Conservation (phyloP, 257 asterid species). For the Solanum pinnatisectum region DNA sequence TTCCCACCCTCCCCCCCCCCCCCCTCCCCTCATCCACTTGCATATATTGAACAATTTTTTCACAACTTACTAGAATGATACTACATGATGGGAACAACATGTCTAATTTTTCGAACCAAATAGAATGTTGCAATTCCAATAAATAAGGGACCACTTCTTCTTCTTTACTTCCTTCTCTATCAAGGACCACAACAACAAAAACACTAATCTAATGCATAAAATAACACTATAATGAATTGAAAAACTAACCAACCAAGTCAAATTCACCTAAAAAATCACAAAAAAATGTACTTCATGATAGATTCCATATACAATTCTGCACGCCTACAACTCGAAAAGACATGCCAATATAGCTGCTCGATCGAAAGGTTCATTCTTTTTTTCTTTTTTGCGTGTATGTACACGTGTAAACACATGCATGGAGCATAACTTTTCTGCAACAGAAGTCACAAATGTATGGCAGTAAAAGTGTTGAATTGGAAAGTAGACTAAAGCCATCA, state of each 20-base stretch:
- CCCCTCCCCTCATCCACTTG: not conserved
- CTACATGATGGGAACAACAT: not conserved
- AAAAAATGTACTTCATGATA: not conserved
- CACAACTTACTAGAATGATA: not conserved
- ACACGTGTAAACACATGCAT: not conserved
- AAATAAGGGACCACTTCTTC: not conserved
- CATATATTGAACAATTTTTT: not conserved
- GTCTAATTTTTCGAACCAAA: not conserved
- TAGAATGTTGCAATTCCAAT: not conserved
- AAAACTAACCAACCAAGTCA: not conserved
- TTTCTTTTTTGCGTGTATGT: not conserved
- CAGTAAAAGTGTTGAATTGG: not conserved
- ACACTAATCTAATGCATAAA: not conserved
- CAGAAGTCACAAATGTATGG: not conserved
- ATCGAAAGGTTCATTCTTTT: not conserved
- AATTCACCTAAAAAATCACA: not conserved
- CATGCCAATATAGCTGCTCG: not conserved
- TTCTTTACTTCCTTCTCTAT: not conserved
- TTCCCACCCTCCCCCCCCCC: not conserved
- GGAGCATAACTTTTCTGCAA: not conserved
- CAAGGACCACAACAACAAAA: not conserved
- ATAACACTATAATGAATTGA: not conserved
- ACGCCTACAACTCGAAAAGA: not conserved
- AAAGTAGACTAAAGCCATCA: not conserved
- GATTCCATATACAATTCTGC: not conserved